Base-by-base conservation (phyloP, 2,329 filamentous ascomycete genomes). In the Amauroascus verrucosus region DNA sequence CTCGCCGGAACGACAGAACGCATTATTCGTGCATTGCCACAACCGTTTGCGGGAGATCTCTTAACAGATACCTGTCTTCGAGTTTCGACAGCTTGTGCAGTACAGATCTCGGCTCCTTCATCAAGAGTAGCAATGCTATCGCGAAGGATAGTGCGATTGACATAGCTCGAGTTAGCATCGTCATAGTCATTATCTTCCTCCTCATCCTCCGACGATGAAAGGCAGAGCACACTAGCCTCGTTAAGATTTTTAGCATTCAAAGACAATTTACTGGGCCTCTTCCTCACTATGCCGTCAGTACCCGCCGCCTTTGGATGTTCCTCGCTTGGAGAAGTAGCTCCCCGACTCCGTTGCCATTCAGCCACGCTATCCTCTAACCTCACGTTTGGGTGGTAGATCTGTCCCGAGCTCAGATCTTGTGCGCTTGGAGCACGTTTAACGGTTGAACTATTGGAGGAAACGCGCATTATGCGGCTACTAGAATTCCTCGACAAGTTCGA, bases 151-250 rank as follows among this genome's bases (percentile, higher is more conserved):
- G 60, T 54, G 35, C 57, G 54, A 14, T 58, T 48, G 35, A 33
- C 51, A n/a, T 26, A 50, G 16, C 38, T 32, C 6, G 54, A 49
- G 2, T 40, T 55, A 11, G 61, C 57, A 18, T 35, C 50, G 22
- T 56, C 51, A 26, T 58, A 56, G 13, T 61, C 56, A 11, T 67
- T 63, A 20, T 68, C 56, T 7, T 67, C 67, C 1, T 71, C 71
- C 20, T 67, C 72, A 46, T 73, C 70, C 53, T 75, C 73, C 0
- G 73, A 76, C n/a, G 73, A 76, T 2, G 73, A 76, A 41, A 76
- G 67, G 48, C 69, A 72, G 8, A 76, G 68, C 9, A 76, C 65
- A 56, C 74, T 76, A 6, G 69, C 69, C 13, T 69, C 66, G 41
- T 69, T 68, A 22, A 76, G 63, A 56, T 76, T 71, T 11, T 62